These are phyloP conservation scores for Aureobasidium sp. DNA, from an alignment of 2,329 filamentous ascomycete genomes.

Conservation along the genomic window DNA sequence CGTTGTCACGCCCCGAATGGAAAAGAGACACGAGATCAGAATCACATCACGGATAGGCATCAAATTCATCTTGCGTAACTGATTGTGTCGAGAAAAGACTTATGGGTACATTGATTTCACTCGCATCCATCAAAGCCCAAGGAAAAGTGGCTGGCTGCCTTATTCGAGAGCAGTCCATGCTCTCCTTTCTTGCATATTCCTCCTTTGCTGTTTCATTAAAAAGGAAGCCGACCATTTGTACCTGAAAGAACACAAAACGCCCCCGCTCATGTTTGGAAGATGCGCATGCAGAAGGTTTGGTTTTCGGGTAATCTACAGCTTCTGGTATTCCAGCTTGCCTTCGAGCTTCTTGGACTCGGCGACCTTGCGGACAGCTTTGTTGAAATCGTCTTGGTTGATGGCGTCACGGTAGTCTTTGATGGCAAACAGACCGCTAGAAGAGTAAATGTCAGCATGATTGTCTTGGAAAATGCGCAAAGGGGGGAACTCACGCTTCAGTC, in stretches of 20 bases:
- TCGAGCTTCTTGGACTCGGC: slow-evolving; percentile 97
- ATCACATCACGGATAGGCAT: neutral
- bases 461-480: neutral
- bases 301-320: slow-evolving; percentile 54
- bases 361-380: slow-evolving; percentile 96
- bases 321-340: slow-evolving; percentile 96
- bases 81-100: neutral
- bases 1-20: too few relatives aligned
- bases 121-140: neutral
- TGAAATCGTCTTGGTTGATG: slow-evolving; percentile 98
- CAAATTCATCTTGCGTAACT: neutral
- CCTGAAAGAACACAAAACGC: neutral
- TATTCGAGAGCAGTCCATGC: neutral
- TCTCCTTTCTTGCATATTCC: neutral
- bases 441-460: slow-evolving; percentile 23
- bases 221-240: neutral
- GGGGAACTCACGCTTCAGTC: slow-evolving; percentile 78
- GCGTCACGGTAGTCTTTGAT: slow-evolving; percentile 97
- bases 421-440: slow-evolving; percentile 74
- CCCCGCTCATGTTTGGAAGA: slow-evolving; percentile 9
- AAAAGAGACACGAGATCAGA: too few relatives aligned
- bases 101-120: neutral
- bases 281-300: slow-evolving; percentile 9
- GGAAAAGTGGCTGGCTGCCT: neutral
- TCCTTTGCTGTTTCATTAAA: neutral